Base-by-base conservation (phyloP, 164 flowering plant genomes). In the Santalum album region DNA sequence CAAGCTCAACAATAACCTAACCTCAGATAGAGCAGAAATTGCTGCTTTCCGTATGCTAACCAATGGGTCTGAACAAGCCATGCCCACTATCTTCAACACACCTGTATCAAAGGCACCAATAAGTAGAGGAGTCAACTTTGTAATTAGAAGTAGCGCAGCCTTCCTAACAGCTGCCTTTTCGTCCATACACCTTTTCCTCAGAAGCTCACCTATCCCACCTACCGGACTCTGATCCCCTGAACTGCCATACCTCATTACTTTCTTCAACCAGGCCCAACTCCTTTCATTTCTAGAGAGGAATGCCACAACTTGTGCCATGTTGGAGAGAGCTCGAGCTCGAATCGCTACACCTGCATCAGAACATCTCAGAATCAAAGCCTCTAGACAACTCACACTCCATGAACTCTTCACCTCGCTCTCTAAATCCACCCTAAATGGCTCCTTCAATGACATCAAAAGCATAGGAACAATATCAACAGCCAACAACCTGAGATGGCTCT, bases 21-120 rank as follows among this genome's bases (percentile, higher is more conserved):
- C 99, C 97, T 89, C 96, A 1, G 99, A 92, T 7, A 92, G 71
- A 65, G 99, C 95, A 20, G 82, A 74, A 50, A 87, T 61, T 16
- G 95, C 99, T 12, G 89, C 95, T 72, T 89, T 92, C 54, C 97
- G 63, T 24, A 92, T 87, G 78, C 96, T 94, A 45, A 90, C 95
- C 59, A 94, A 87, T n/a, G 95, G 90, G 65, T 90, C 99, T 0
- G 96, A 87, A 68, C 97, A 94, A 63, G 95, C 84, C 69, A 74
- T 72, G 15, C 96, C 92, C 73, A 94, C 74, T 1, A 75, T 77
- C 77, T 83, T 85, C 42, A 94, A 72, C 65, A 85, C 19, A 16
- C 32, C 72, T 49, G 65, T 86, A 77, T 89, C 88, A 48, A 83
- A 59, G 12, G 73, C 57, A 20, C 80, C 71, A 15, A 79, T 87